Percentiles rank a stretch among this genome's conserved stretches.
phyloP scores from a whole-genome alignment of 2,329 filamentous ascomycete species.

The Aspergillus pseudonomiae region DNA sequence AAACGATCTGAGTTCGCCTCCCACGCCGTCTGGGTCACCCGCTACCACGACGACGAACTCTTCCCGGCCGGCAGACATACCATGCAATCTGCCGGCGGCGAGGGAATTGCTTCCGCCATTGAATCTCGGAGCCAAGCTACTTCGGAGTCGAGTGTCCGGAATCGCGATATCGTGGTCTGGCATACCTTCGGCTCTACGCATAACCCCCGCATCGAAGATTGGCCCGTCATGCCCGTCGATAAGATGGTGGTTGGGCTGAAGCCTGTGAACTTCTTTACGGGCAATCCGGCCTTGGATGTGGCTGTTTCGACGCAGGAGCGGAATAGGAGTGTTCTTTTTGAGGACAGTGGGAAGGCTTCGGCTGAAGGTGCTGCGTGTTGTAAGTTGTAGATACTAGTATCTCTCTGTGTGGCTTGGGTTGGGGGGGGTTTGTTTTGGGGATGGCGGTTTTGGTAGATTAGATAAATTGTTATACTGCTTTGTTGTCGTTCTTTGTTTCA shows the following conservation, averaged over 20 bases:
- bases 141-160: slow-evolving; percentile 27
- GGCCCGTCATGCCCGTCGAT: slow-evolving; percentile 41
- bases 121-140: slow-evolving; percentile 31
- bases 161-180: slow-evolving; percentile 39
- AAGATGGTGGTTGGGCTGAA: slow-evolving; percentile 21
- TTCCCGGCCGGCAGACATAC: slow-evolving; percentile 55
- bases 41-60: slow-evolving; percentile 53
- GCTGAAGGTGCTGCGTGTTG: not conserved
- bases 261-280: slow-evolving; percentile 16
- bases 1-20: slow-evolving; percentile 55
- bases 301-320: slow-evolving; percentile 10
- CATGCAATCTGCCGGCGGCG: slow-evolving; percentile 47
- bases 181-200: slow-evolving; percentile 45
- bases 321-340: slow-evolving; percentile 13
- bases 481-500: not conserved
- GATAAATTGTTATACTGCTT: not conserved
- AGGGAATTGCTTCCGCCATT: slow-evolving; percentile 28
- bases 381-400: not conserved
- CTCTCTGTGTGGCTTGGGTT: not conserved
- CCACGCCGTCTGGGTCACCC: slow-evolving; percentile 57
- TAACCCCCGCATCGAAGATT: slow-evolving; percentile 45
- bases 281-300: slow-evolving; percentile 17
- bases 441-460: not conserved
- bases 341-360: no score
- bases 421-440: not conserved